A percentile compares a stretch with the other conserved stretches of the same genome.
Conservation (phyloP, 495 filamentous ascomycete species). For the Talaromyces ruber region DNA sequence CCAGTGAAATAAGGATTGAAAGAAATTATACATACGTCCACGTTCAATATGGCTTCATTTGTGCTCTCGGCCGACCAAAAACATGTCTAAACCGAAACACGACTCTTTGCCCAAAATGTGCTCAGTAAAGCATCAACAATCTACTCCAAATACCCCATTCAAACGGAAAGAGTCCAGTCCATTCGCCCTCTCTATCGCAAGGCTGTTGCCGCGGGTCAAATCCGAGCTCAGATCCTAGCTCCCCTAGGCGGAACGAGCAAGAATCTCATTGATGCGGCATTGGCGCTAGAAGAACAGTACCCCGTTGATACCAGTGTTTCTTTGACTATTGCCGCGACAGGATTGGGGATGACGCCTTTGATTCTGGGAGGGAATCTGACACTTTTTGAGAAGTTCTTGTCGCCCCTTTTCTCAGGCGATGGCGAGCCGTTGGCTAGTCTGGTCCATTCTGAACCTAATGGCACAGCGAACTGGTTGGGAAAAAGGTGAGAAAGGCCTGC, state of each 20-base stretch:
- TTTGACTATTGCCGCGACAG: slow-evolving; percentile 44
- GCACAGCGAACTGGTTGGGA: slow-evolving; percentile 44
- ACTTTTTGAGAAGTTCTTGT: slow-evolving; percentile 26
- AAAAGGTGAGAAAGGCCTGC: slow-evolving; percentile 36
- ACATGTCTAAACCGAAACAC: not conserved
- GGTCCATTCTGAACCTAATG: slow-evolving; percentile 42
- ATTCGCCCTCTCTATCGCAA: slow-evolving; percentile 34
- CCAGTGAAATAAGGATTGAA: not conserved
- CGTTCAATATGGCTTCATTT: not conserved
- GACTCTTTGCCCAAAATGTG: not conserved
- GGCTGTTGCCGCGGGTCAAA: slow-evolving; percentile 32
- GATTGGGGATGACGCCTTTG: slow-evolving; percentile 40
- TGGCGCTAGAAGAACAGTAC: slow-evolving; percentile 46
- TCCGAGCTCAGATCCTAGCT: slow-evolving; percentile 37
- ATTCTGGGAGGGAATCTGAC: slow-evolving; percentile 26
- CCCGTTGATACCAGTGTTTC: slow-evolving; percentile 36
- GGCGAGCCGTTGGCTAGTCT: slow-evolving; percentile 40
- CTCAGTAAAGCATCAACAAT: not conserved
- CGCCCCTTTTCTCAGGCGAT: slow-evolving; percentile 36
- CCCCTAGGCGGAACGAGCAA: slow-evolving; percentile 33
- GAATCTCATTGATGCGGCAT: slow-evolving; percentile 34
- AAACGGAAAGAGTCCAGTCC: slow-evolving; percentile 31
- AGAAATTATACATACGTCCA: not conserved
- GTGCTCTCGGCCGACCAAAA: not conserved
- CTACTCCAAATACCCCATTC: not conserved